Base-by-base conservation (phyloP, 192 early-diverging fungal species). In the Backusella sp. region DNA sequence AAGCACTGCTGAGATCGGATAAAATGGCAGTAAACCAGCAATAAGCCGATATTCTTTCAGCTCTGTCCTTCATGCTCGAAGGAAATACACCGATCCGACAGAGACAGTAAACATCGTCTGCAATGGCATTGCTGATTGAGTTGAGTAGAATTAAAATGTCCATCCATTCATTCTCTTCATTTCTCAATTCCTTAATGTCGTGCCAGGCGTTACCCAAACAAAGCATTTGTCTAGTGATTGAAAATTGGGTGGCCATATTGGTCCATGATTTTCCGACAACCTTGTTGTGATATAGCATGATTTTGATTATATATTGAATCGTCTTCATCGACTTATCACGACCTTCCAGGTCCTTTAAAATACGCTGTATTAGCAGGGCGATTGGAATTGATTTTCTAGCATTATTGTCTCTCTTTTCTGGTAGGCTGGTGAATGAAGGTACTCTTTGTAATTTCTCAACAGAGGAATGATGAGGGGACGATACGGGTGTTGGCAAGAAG, bases 261-360 rank as follows among this genome's bases (percentile, higher is more conserved):
- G 82, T 73, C 65, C 86, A 66, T 36, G 62, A 36, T 74, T 85
- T 80, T 19, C 72, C 66, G 15, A 39, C 34, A 23, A 82, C 21
- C 42, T 85, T 71, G 0, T 75, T 53, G n/a, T 81, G 44, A 77
- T 86, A 89, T 32, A 95, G 79, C 28, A 92, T 77, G n/a, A 93
- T 76, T 71, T 96, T 96, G 73, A 87, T 77, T 32, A 86, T 78
- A 79, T 96, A 96, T 77, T 96, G 94, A 35, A 92, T 74, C 28
- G 89, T 77, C 74, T 96, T 96, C 68, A 96, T 83, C 17, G 88
- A 84, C 79, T 96, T 96, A 84, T 96, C 95, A n/a, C 95, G 87
- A 36, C 95, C 95, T 73, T 96, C 95, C 65, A 91, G 87, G 28
- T 91, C 76, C 34, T 88, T 83, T n/a, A 94, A 85, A 19, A 93